Evolutionary conservation across 208 protist genomes (phyloP).

Genomic region (Eutreptiella sp.): DNA sequence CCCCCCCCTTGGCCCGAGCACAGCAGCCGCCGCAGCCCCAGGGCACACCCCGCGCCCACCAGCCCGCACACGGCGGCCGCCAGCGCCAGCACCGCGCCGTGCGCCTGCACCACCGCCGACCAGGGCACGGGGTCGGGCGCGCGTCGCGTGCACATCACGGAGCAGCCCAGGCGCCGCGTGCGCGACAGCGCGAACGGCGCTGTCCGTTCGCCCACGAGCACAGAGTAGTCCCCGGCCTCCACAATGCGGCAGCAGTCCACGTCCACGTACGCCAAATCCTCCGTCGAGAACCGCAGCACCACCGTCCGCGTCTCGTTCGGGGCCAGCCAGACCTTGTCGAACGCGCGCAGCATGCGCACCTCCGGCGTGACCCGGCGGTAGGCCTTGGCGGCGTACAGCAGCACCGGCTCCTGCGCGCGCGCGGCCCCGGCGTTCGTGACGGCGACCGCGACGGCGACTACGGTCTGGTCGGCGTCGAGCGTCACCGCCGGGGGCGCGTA

Average conservation of each 20-base stretch:
- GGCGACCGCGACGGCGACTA: slow-evolving; percentile 8
- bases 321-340: slow-evolving; percentile 22
- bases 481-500: slow-evolving; percentile 13
- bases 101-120: too few relatives aligned
- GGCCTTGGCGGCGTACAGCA: slow-evolving; percentile 32
- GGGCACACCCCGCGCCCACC: too few relatives aligned
- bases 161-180: too few relatives aligned
- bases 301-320: neutral
- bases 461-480: neutral
- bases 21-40: too few relatives aligned
- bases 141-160: too few relatives aligned
- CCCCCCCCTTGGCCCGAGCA: too few relatives aligned
- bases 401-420: slow-evolving; percentile 32
- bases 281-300: neutral
- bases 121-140: too few relatives aligned
- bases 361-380: slow-evolving; percentile 11
- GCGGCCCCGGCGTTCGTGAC: slow-evolving; percentile 32
- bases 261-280: slow-evolving; percentile 3
- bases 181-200: too few relatives aligned
- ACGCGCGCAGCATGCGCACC: slow-evolving; percentile 14
- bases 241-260: neutral
- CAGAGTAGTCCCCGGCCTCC: too few relatives aligned
- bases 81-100: too few relatives aligned
- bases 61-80: too few relatives aligned
- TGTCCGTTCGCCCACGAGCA: too few relatives aligned